Evolutionary conservation across 805 yeast genomes (phyloP), one percentile per base, ranked within the genome.

Genomic region (Starmerella stigmatis): DNA sequence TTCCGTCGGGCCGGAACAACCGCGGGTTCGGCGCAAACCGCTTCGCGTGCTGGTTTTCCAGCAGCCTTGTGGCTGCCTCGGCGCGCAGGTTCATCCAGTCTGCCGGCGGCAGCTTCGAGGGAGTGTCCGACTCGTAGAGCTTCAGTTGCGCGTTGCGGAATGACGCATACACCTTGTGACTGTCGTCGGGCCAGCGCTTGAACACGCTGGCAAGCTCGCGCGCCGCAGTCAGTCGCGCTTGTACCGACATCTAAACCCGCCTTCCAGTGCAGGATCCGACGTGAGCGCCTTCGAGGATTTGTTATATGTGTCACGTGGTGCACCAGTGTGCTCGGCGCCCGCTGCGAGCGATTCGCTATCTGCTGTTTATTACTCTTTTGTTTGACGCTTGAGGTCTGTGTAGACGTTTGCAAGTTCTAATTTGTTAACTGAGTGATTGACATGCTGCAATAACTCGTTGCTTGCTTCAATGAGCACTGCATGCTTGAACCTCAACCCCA

Each of bases 1-100:
- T 83, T 2, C 95, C 95, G 57, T 79, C 78, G n/a, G 96, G 96
- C 53, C 63, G 69, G 56, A 75, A 63, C 52, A 86, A 63, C 59
- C 81, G 81, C 35, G 76, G 81, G 45, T 57, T 43, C 2, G 59
- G 51, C 11, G 56, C 53, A 49, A 60, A 62, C 52, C 49, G 46
- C 19, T 36, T 40, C 27, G 34, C 27, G 28, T 54, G 48, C 13
- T 35, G 29, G 41, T 60, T 49, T 20, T 49, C 34, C 4, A 41
- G 45, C 3, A 62, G 49, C 3, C 39, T 32, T 13, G 38, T 27
- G 8, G 59, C 59, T 2, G 63, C 57, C 3, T 30, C 37, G 20
- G 56, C 45, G 22, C 63, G 60, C 17, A 37, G 35, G 17, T 56
- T 51, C 10, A 60, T 43, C 9, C 54, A 46, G 25, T 50, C 57